Conservation (phyloP, 2,329 filamentous ascomycete species). For the Lizonia empirigonia region DNA sequence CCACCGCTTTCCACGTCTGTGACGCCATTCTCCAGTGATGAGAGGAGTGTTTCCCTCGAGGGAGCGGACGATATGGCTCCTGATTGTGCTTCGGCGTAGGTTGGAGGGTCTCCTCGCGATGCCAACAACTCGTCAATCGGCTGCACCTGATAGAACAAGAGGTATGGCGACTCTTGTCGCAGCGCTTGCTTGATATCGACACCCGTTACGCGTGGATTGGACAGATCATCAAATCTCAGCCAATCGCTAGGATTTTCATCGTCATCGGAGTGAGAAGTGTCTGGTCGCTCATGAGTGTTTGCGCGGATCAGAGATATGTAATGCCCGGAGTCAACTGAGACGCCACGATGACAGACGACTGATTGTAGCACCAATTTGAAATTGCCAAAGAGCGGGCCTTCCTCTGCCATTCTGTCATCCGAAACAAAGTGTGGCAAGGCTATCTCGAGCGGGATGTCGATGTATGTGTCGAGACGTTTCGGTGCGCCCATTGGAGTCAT, state of each 20-base stretch:
- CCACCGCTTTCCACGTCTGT: slow-evolving; percentile 22
- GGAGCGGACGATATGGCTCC: slow-evolving; percentile 26
- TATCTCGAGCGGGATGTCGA: slow-evolving; percentile 90
- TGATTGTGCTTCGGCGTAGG: slow-evolving; percentile 46
- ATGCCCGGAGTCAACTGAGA: slow-evolving; percentile 84
- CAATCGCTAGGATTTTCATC: slow-evolving; percentile 60
- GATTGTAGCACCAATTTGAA: slow-evolving; percentile 93
- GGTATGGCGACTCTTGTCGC: slow-evolving; percentile 87
- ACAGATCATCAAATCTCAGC: slow-evolving; percentile 93
- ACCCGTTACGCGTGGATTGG: slow-evolving; percentile 70
- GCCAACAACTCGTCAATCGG: slow-evolving; percentile 76
- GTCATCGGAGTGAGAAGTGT: slow-evolving; percentile 52
- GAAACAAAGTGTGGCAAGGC: slow-evolving; percentile 87
- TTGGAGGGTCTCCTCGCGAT: slow-evolving; percentile 47
- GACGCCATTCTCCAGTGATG: slow-evolving; percentile 10
- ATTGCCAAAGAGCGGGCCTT: slow-evolving; percentile 75
- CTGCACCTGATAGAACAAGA: slow-evolving; percentile 93
- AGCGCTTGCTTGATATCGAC: slow-evolving; percentile 80
- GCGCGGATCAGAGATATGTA: slow-evolving; percentile 87
- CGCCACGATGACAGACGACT: slow-evolving; percentile 88
- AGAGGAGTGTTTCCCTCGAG: slow-evolving; percentile 39
- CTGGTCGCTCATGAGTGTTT: slow-evolving; percentile 50
- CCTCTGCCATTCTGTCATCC: slow-evolving; percentile 71
- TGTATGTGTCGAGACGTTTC: slow-evolving; percentile 75
- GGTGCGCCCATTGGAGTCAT: slow-evolving; percentile 72